A percentile compares a stretch with the other conserved stretches of the same genome.
phyloP scores from a whole-genome alignment of 2,329 filamentous ascomycete genomes.

The Fusarium praegraminearum region DNA sequence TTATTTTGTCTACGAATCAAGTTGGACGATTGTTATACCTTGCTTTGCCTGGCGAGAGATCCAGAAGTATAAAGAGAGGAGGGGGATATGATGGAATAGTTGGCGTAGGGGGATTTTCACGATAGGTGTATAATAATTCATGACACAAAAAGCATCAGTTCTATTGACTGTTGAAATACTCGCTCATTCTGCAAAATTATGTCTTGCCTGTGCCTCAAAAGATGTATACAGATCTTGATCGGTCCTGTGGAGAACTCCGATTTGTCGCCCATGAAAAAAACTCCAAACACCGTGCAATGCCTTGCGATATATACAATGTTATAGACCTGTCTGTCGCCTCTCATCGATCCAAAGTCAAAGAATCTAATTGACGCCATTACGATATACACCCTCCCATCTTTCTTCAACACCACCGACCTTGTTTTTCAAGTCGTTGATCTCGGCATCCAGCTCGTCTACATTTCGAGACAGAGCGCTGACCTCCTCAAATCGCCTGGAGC shows the following conservation, averaged over 20 bases:
- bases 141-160: conserved; percentile 34
- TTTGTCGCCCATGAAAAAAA: conserved; percentile 32
- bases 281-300: conserved; percentile 55
- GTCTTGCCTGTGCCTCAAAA: not conserved
- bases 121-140: conserved; percentile 33
- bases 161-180: conserved; percentile 8
- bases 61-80: conserved; percentile 8
- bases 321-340: not conserved
- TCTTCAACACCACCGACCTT: conserved; percentile 75
- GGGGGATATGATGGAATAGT: not conserved
- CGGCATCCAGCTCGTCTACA: conserved; percentile 81
- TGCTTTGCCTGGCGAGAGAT: not conserved
- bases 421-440: conserved; percentile 77
- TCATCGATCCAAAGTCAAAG: not conserved
- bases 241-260: conserved; percentile 11
- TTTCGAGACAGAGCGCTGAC: conserved; percentile 83
- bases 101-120: conserved; percentile 14
- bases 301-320: conserved; percentile 23
- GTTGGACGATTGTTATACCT: conserved; percentile 27
- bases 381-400: conserved; percentile 66
- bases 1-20: conserved; percentile 24
- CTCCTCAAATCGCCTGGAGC: conserved; percentile 85
- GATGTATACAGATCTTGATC: conserved; percentile 13
- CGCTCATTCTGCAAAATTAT: not conserved
- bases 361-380: conserved; percentile 45